Conservation (phyloP, 2,329 filamentous ascomycete species). For the Leptodontidium sp. region DNA sequence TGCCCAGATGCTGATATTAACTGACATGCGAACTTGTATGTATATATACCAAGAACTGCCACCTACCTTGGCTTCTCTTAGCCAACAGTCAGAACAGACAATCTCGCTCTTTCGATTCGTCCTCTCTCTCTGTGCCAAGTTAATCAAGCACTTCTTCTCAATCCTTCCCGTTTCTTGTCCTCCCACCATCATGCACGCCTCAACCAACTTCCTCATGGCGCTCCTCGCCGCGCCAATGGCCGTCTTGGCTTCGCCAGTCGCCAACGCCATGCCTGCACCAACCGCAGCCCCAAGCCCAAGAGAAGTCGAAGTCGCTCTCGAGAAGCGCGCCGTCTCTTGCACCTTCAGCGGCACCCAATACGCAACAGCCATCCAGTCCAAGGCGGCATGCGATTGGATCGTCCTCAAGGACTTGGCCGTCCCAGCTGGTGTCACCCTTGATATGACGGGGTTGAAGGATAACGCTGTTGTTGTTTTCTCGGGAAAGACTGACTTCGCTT, state of each 20-base stretch:
- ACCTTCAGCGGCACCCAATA: slow-evolving; percentile 22
- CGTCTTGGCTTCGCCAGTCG: slow-evolving; percentile 14
- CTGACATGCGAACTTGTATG: background rate
- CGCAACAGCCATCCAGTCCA: slow-evolving; percentile 22
- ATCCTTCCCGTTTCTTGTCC: background rate
- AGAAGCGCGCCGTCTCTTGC: slow-evolving; percentile 23
- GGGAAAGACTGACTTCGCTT: slow-evolving; percentile 22
- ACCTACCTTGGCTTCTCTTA: slow-evolving; percentile 2
- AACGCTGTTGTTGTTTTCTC: slow-evolving; percentile 22
- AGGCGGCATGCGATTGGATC: slow-evolving; percentile 21
- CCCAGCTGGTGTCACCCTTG: slow-evolving; percentile 20
- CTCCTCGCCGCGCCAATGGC: slow-evolving; percentile 17
- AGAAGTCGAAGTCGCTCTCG: slow-evolving; percentile 21
- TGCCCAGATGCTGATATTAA: background rate
- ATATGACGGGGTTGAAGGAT: slow-evolving; percentile 22
- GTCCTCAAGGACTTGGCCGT: slow-evolving; percentile 19
- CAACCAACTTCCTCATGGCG: slow-evolving; percentile 1
- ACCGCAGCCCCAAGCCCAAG: slow-evolving; percentile 14
- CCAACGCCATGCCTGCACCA: slow-evolving; percentile 21
- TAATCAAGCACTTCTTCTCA: slow-evolving; percentile 8
- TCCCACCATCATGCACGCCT: slow-evolving; percentile 13
- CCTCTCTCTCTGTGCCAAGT: slow-evolving; percentile 3
- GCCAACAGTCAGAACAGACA: slow-evolving; percentile 1
- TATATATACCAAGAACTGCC: slow-evolving; percentile 18
- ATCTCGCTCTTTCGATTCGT: slow-evolving; percentile 11